Conservation (phyloP, 2,329 filamentous ascomycete species). For the Aureobasidium sp. region DNA sequence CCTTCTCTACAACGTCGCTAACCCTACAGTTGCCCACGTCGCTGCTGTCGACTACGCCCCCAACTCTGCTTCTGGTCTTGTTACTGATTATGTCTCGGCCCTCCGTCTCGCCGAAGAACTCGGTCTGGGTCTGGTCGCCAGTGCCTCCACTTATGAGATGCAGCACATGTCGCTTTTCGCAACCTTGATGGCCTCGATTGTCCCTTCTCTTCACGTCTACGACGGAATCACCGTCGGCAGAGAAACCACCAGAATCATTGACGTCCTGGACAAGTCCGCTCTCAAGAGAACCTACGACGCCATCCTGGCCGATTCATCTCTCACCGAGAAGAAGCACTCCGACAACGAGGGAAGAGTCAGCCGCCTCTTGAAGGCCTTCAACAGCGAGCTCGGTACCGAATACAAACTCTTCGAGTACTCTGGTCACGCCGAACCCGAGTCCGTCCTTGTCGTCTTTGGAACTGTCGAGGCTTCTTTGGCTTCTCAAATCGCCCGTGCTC, state of each 20-base stretch:
- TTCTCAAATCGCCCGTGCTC: slow-evolving; percentile 67
- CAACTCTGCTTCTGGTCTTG: slow-evolving; percentile 59
- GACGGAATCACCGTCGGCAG: slow-evolving; percentile 77
- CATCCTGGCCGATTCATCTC: slow-evolving; percentile 55
- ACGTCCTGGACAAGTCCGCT: slow-evolving; percentile 66
- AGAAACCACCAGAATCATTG: slow-evolving; percentile 75
- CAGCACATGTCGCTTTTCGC: slow-evolving; percentile 94
- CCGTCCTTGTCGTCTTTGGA: slow-evolving; percentile 85
- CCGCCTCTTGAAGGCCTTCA: slow-evolving; percentile 66
- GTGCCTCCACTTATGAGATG: slow-evolving; percentile 78
- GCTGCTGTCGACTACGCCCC: slow-evolving; percentile 80
- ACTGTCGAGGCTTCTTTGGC: slow-evolving; percentile 83
- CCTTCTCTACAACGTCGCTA: slow-evolving; percentile 83
- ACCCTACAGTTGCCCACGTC: slow-evolving; percentile 86
- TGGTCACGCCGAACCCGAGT: slow-evolving; percentile 71
- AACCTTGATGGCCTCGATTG: slow-evolving; percentile 67
- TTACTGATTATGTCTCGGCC: slow-evolving; percentile 78
- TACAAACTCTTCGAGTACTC: slow-evolving; percentile 93
- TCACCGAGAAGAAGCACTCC: slow-evolving; percentile 60
- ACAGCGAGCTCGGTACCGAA: slow-evolving; percentile 85
- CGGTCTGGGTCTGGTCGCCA: slow-evolving; percentile 77
- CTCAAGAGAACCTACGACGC: slow-evolving; percentile 63
- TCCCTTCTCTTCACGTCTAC: slow-evolving; percentile 83
- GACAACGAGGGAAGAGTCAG: slow-evolving; percentile 66
- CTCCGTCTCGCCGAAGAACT: slow-evolving; percentile 81